phyloP scores from a whole-genome alignment of 2,329 filamentous ascomycete genomes.

The Monosporascus cannonballus region DNA sequence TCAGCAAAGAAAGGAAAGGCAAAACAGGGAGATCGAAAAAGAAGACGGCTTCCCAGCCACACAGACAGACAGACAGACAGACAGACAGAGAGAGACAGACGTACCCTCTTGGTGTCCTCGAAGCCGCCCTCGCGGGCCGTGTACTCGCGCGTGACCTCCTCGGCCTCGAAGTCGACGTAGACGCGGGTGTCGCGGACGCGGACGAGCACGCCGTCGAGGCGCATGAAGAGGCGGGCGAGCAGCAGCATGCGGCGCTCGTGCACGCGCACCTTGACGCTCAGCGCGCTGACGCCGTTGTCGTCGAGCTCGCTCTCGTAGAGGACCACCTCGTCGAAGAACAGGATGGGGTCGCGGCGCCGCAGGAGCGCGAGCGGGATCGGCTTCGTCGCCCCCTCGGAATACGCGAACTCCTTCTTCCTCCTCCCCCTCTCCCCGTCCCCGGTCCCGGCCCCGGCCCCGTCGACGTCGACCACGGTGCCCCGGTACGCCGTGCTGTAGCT shows the following conservation, averaged over 20 bases:
- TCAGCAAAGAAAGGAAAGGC: neutral
- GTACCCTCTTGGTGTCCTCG: slow-evolving; percentile 65
- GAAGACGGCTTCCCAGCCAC: too few relatives aligned
- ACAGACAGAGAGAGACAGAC: slow-evolving; percentile 19
- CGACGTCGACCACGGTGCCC: slow-evolving; percentile 54
- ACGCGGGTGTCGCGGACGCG: slow-evolving; percentile 84
- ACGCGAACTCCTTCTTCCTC: too few relatives aligned
- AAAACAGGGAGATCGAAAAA: neutral
- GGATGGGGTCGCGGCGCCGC: slow-evolving; percentile 82
- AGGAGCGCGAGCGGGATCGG: slow-evolving; percentile 80
- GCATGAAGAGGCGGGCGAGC: slow-evolving; percentile 82
- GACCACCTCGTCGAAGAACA: slow-evolving; percentile 95
- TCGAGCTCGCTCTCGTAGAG: slow-evolving; percentile 97
- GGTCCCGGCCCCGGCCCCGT: slow-evolving; percentile 1
- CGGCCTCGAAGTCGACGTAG: slow-evolving; percentile 79
- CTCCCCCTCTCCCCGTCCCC: neutral
- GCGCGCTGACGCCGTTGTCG: slow-evolving; percentile 89
- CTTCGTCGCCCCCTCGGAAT: slow-evolving; percentile 22
- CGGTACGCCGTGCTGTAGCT: slow-evolving; percentile 88
- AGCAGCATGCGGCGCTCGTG: slow-evolving; percentile 86
- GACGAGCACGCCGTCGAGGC: slow-evolving; percentile 83
- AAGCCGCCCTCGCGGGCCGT: slow-evolving; percentile 81
- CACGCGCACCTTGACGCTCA: slow-evolving; percentile 86
- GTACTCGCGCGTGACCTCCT: slow-evolving; percentile 82
- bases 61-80: too few relatives aligned